Base-by-base conservation (phyloP, 495 filamentous ascomycete species). In the Lasiosphaeriaceae sp. region DNA sequence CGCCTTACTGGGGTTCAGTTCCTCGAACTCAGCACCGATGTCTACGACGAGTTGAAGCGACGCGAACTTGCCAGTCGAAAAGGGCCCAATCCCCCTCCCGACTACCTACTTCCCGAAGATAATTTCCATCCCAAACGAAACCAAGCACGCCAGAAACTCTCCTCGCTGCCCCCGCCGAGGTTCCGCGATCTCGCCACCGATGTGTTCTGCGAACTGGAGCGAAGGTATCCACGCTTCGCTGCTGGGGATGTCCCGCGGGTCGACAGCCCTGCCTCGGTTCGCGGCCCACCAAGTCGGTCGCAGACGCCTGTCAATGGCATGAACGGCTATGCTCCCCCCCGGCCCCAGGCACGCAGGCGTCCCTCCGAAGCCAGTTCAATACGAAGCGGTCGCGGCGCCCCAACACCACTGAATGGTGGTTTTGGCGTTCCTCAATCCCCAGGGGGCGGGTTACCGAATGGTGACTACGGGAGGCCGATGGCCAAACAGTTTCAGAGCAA, bases 41-140 rank as follows among this genome's bases (percentile, higher is more conserved):
- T 98, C 31, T 97, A 91, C 71, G 94, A 98, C 71, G 94, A 98
- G 71, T 77, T 97, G 44, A 81, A 94, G 58, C 89, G 94, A 35
- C 84, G 94, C 56, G 90, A 96, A 69, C 77, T 83, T 34, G 73
- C 71, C 3, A 68, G 68, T 24, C 70, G 76, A 62, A 77, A 76
- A 52, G 77, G 80, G 23, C 77, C 80, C 22, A 82, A 82, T 53
- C 77, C 70, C 34, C 83, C 79, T 39, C 81, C 83, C 47, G 75
- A 71, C 52, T 93, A 83, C 67, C 79, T 98, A 11, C 76, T 89
- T 19, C 89, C 94, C 6, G 91, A 92, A 67, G 77, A 84, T 19
- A 87, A 87, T 54, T 97, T 97, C 73, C 95, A 98, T 74, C 90
- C 90, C 20, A 97, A 97, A 73, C 86, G 94, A 47, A 98, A 98